Evolutionary conservation across 495 filamentous ascomycete species (phyloP).

Genomic region (Aspergillus hancockii): DNA sequence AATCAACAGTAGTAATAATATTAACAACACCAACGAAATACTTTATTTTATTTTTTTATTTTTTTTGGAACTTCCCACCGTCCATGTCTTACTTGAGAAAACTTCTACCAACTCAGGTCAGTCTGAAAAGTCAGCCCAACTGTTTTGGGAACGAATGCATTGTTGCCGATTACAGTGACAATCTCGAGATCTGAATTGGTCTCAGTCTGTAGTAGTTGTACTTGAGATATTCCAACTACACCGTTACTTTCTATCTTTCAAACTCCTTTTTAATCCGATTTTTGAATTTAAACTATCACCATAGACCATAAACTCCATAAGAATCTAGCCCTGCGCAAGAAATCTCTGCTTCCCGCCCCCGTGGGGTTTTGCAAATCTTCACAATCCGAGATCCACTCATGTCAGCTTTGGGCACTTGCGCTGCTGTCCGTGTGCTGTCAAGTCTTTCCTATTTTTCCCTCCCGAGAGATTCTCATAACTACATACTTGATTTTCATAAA

Average conservation of each 20-base stretch:
- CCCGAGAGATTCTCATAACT: too few relatives aligned
- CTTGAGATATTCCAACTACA: too few relatives aligned
- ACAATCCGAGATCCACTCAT: slow-evolving; percentile 5
- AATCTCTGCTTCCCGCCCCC: slow-evolving; percentile 8
- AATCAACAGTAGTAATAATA: too few relatives aligned
- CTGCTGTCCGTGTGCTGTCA: slow-evolving; percentile 1
- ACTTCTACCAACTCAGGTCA: background rate
- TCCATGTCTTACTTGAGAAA: background rate
- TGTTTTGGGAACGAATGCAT: background rate
- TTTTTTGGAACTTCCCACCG: too few relatives aligned
- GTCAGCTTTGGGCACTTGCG: slow-evolving; percentile 18
- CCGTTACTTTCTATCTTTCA: too few relatives aligned
- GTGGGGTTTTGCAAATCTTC: slow-evolving; percentile 8
- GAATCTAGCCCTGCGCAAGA: slow-evolving; percentile 4
- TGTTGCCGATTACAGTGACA: background rate
- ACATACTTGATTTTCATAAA: too few relatives aligned
- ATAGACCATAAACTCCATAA: too few relatives aligned
- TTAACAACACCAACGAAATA: too few relatives aligned
- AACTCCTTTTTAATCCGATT: too few relatives aligned
- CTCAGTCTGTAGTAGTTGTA: too few relatives aligned
- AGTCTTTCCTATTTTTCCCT: background rate
- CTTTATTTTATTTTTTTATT: too few relatives aligned
- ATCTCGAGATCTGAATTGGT: background rate
- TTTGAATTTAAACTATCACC: slow-evolving; percentile 7
- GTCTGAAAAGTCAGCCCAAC: slow-evolving; percentile 3